These are phyloP conservation scores for Lunasporangiospora selenospora DNA, from an alignment of 192 early-diverging fungal species.

Conservation along the genomic window DNA sequence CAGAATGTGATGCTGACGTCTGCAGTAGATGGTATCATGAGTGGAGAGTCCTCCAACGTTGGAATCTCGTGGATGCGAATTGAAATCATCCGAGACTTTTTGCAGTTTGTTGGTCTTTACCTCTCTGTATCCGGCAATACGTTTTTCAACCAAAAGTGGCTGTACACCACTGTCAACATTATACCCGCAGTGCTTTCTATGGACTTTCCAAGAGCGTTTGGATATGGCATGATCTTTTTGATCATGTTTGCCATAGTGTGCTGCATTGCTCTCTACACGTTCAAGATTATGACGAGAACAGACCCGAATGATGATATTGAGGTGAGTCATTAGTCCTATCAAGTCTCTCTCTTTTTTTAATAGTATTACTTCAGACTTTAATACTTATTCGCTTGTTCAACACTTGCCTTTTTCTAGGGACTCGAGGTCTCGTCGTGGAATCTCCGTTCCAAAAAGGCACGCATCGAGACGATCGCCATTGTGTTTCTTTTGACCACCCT, in stretches of 20 bases:
- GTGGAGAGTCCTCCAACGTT: constrained; percentile 24
- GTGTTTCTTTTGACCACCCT: constrained; percentile 49
- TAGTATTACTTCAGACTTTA: background rate
- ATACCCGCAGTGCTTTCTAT: constrained; percentile 45
- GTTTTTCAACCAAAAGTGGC: constrained; percentile 33
- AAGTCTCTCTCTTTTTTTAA: background rate
- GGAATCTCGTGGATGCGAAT: constrained; percentile 45
- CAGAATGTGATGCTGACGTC: constrained; percentile 42
- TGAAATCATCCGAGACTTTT: constrained; percentile 51
- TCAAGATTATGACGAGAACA: constrained; percentile 48
- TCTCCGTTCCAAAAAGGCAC: constrained; percentile 39
- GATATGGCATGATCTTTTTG: constrained; percentile 46
- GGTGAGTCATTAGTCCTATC: constrained; percentile 4
- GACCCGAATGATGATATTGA: constrained; percentile 49
- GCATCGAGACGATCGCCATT: constrained; percentile 38
- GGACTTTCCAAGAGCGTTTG: constrained; percentile 41
- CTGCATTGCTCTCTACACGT: constrained; percentile 38
- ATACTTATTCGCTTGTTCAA: background rate
- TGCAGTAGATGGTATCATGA: constrained; percentile 48
- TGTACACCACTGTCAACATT: constrained; percentile 34
- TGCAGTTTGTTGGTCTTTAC: constrained; percentile 46
- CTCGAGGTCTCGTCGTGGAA: constrained; percentile 42
- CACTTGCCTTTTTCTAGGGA: constrained; percentile 19
- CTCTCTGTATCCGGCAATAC: constrained; percentile 36
- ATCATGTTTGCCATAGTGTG: constrained; percentile 36